A percentile compares a stretch with the other conserved stretches of the same genome.
Evolutionary conservation across 2,329 filamentous ascomycete species (phyloP).

Genomic region (Zymoseptoria crescenta): DNA sequence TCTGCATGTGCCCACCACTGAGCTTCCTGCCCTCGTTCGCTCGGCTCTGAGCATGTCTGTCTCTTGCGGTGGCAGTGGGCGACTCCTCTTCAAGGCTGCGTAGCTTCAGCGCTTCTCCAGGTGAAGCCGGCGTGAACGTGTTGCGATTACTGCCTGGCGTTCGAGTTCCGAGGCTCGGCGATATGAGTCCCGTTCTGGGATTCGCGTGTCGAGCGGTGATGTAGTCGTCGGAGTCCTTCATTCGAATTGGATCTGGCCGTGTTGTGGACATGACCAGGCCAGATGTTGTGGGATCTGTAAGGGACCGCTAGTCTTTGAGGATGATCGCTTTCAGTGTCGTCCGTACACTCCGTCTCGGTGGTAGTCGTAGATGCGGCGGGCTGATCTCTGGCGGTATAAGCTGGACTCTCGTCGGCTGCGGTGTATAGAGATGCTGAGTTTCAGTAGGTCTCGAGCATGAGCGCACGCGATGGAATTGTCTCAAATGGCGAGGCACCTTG

Average conservation of each 20-base stretch:
- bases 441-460: conserved; percentile 4
- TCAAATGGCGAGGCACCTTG: conserved; percentile 9
- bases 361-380: conserved; percentile 14
- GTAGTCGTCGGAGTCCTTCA: conserved; percentile 32
- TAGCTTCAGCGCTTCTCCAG: conserved; percentile 25
- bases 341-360: conserved; percentile 7
- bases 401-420: neutral
- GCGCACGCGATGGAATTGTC: conserved; percentile 6
- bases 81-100: conserved; percentile 10
- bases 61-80: conserved; percentile 11
- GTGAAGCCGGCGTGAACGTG: conserved; percentile 20
- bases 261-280: neutral
- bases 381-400: conserved; percentile 10
- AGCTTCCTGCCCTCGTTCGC: conserved; percentile 24
- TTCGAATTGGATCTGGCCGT: conserved; percentile 19
- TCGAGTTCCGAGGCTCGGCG: conserved; percentile 23
- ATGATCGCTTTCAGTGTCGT: conserved; percentile 15
- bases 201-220: conserved; percentile 30
- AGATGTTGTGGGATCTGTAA: neutral
- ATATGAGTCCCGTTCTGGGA: conserved; percentile 28
- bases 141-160: conserved; percentile 10
- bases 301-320: conserved; percentile 8
- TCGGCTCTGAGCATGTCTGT: conserved; percentile 13
- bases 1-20: conserved; percentile 7
- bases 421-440: conserved; percentile 1